Conservation (phyloP, 1,139 yeast genomes). For the Barnettozyma hawaiiensis region DNA sequence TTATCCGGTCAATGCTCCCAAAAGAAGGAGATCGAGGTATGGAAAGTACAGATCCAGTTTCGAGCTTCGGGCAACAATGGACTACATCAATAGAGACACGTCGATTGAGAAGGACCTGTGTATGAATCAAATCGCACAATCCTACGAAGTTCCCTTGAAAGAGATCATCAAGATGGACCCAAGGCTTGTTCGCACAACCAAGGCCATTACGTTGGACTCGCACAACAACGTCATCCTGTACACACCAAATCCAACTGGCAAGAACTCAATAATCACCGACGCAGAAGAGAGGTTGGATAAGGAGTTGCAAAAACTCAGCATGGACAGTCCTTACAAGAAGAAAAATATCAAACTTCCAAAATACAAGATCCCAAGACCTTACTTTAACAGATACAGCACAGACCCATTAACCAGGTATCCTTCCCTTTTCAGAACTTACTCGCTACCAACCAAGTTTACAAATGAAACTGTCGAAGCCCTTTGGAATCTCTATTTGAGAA, state of each 20-base stretch:
- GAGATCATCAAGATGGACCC: conserved; percentile 19
- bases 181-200: conserved; percentile 9
- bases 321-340: conserved; percentile 6
- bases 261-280: conserved; percentile 18
- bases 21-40: conserved; percentile 15
- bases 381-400: conserved; percentile 15
- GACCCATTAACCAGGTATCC: conserved; percentile 12
- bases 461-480: conserved; percentile 17
- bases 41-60: conserved; percentile 23
- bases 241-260: conserved; percentile 21
- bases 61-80: conserved; percentile 21
- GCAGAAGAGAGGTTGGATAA: conserved; percentile 19
- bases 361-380: conserved; percentile 13
- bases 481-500: conserved; percentile 28
- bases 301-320: conserved; percentile 17
- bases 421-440: conserved; percentile 15
- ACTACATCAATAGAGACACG: conserved; percentile 20
- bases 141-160: conserved; percentile 9
- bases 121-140: conserved; percentile 14
- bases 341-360: conserved; percentile 9
- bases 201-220: conserved; percentile 23
- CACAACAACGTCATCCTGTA: conserved; percentile 22
- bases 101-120: conserved; percentile 22
- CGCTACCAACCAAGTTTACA: conserved; percentile 17
- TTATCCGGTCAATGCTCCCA: conserved; percentile 24